phyloP scores from a whole-genome alignment of 2,329 filamentous ascomycete genomes.

The Penicillium hesseltinei region DNA sequence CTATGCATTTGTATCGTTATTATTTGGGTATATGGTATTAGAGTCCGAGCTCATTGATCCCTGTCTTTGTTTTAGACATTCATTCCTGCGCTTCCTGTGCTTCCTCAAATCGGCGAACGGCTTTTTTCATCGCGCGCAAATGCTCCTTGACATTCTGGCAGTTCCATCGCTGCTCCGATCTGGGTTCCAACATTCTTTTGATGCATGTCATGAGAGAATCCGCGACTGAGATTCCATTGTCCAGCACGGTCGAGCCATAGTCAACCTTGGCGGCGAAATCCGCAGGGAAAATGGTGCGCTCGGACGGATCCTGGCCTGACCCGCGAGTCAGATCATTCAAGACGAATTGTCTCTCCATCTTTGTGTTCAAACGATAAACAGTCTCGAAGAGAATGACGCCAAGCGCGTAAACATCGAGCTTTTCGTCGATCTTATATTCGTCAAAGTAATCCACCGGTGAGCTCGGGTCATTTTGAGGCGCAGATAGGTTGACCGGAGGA shows the following conservation, averaged over 20 bases:
- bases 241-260: constrained; percentile 26
- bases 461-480: not conserved
- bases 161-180: constrained; percentile 37
- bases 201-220: constrained; percentile 40
- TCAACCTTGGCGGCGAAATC: constrained; percentile 42
- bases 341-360: constrained; percentile 48
- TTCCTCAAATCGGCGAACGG: constrained; percentile 16
- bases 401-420: constrained; percentile 61
- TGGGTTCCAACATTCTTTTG: constrained; percentile 42
- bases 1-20: constrained; percentile 12
- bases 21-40: constrained; percentile 15
- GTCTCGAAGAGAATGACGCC: constrained; percentile 64
- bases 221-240: constrained; percentile 30
- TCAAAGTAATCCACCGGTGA: constrained; percentile 8
- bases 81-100: not conserved
- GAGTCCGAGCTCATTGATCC: not conserved
- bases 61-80: not conserved
- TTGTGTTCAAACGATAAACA: constrained; percentile 54
- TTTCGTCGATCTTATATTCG: constrained; percentile 45
- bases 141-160: constrained; percentile 37
- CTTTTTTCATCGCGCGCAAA: constrained; percentile 32
- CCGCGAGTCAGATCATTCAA: constrained; percentile 41
- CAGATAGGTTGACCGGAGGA: constrained; percentile 41
- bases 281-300: constrained; percentile 32
- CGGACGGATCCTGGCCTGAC: constrained; percentile 8